Evolutionary conservation across 441 rosid species (phyloP).

Genomic region (Kokia cookei): DNA sequence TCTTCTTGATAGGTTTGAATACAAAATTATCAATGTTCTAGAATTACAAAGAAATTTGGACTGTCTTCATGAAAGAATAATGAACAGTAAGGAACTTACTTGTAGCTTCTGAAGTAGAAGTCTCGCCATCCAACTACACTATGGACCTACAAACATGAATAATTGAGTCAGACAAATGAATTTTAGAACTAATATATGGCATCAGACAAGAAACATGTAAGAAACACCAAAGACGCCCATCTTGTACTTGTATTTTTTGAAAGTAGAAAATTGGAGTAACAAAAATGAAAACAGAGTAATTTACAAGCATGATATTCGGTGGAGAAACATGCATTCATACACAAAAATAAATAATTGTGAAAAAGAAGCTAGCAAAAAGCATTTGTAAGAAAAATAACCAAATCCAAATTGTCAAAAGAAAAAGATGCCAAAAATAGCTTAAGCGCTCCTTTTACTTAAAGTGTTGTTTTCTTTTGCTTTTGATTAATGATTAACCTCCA

Average conservation of each 20-base stretch:
- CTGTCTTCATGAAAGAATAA: not conserved
- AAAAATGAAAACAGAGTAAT: not conserved
- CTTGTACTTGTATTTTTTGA: not conserved
- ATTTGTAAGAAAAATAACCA: not conserved
- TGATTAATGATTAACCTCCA: not conserved
- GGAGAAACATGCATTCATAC: not conserved
- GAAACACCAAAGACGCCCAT: not conserved
- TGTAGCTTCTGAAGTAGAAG: slow-evolving; percentile 76
- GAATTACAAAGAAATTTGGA: not conserved
- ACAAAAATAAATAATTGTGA: not conserved
- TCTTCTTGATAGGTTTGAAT: not conserved
- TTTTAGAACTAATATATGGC: not conserved
- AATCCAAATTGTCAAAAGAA: not conserved
- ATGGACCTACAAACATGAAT: slow-evolving; percentile 55
- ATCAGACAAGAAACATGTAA: not conserved
- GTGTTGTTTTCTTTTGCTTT: not conserved
- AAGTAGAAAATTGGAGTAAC: not conserved
- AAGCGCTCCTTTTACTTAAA: not conserved
- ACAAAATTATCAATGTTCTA: not conserved
- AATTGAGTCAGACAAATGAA: not conserved
- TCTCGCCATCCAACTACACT: slow-evolving; percentile 91
- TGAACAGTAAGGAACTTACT: slow-evolving; percentile 36
- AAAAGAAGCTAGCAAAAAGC: not conserved
- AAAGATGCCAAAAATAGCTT: not conserved
- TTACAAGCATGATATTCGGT: not conserved